Base-by-base conservation (phyloP, 2,329 filamentous ascomycete species). In the Orbilia ellipsospora region DNA sequence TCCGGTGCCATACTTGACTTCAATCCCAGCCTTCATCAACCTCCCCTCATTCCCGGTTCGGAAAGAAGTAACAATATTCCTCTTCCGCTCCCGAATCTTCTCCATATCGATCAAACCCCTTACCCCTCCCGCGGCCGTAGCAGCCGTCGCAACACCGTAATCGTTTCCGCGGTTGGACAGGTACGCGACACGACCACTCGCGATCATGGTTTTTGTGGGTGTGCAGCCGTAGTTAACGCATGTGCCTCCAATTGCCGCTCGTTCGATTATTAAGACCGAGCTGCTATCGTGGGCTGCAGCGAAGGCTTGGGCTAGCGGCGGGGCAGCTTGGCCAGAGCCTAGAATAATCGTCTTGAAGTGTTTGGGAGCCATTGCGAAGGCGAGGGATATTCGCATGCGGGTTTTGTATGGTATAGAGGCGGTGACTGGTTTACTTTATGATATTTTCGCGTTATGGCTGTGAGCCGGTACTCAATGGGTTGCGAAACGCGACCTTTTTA, bases 211-310 rank as follows among this genome's bases (percentile, higher is more conserved):
- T 79, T 88, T 88, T 18, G 86, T 87, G 0, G 86, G 86, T 10
- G 86, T 87, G 78, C 86, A 88, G 3, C 86, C 86, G 74, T 85
- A 85, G 67, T 87, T 87, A 64, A 87, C 81, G 77, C 86, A 87
- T 67, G 84, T 86, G 10, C 86, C 86, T n/a, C 85, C 86, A 1
- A 88, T 81, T 63, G 85, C 82, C 0, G 81, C 73, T n/a, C 83
- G 80, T 78, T 87, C 86, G 61, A 87, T 81, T 26, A 87, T 80
- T 4, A 83, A 83, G 0, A 84, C 85, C n/a, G 69, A 67, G 7
- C 28, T 16, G 60, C 83, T 84, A 15, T 82, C 81, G 28, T 83
- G 83, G 2, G 84, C 82, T 31, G 83, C 81, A 12, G 84, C 83
- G 42, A 87, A 84, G 2, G 84, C 83, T 59, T 81, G 81, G 61